Evolutionary conservation across 805 yeast species (phyloP).

Genomic region (Yarrowia hollandica): DNA sequence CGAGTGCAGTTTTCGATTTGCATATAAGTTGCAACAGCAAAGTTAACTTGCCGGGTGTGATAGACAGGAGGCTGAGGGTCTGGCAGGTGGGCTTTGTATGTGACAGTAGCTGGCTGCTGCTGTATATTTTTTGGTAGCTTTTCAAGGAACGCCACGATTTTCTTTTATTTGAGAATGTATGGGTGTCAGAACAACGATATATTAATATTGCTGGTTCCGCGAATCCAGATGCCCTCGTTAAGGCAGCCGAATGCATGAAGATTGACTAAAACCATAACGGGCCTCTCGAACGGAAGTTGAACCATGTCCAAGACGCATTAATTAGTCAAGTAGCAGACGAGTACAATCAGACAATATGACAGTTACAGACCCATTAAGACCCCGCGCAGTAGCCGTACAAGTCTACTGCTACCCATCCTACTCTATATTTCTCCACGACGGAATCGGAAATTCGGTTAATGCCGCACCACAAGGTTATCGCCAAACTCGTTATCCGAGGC

Average conservation of each 20-base stretch:
- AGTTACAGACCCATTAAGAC: no score
- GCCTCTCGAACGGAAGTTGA: no score
- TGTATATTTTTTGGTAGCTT: no score
- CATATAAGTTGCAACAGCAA: slow-evolving; percentile 23
- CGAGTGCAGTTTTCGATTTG: slow-evolving; percentile 28
- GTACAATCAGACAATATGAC: no score
- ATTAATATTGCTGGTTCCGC: background rate
- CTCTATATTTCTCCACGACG: background rate
- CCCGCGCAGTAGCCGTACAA: no score
- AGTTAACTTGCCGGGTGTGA: slow-evolving; percentile 18
- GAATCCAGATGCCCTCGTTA: slow-evolving; percentile 12
- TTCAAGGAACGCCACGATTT: no score
- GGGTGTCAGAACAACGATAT: no score
- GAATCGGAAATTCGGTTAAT: slow-evolving; percentile 7
- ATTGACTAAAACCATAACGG: slow-evolving; percentile 15
- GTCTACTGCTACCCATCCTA: no score
- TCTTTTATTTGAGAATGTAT: no score
- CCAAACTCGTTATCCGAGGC: background rate
- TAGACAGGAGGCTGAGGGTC: slow-evolving; percentile 20
- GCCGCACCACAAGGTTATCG: slow-evolving; percentile 24
- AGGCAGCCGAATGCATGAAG: slow-evolving; percentile 21
- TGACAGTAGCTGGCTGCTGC: background rate
- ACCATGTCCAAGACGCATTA: no score
- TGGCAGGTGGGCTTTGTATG: no score
- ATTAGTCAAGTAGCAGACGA: no score